Percentiles rank a stretch among this genome's conserved stretches.
Conservation (phyloP, 140 eudicot species). For the Ambrosia hybrid region DNA sequence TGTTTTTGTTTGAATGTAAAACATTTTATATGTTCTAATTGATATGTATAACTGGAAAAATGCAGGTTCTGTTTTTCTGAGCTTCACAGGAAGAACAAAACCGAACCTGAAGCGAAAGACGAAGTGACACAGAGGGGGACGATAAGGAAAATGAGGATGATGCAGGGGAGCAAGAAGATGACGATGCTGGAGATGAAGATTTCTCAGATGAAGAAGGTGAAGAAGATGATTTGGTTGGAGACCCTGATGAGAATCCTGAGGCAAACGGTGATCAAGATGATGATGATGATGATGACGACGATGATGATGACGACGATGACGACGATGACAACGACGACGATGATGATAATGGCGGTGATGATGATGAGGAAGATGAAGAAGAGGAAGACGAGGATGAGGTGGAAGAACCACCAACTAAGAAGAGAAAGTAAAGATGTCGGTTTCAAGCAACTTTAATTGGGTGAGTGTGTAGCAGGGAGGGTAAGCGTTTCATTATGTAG, state of each 20-base stretch:
- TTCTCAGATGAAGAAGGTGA: constrained; percentile 77
- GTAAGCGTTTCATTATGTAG: constrained; percentile 18
- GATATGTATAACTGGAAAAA: not conserved
- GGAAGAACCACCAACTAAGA: constrained; percentile 87
- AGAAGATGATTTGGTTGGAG: constrained; percentile 61
- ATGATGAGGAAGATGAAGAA: constrained; percentile 35
- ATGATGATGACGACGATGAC: constrained; percentile 49
- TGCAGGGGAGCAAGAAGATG: constrained; percentile 62
- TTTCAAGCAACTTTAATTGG: not conserved
- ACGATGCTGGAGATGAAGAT: constrained; percentile 80
- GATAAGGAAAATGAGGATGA: constrained; percentile 50
- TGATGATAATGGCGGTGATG: constrained; percentile 41
- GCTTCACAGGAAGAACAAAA: constrained; percentile 45
- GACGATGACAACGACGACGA: constrained; percentile 45
- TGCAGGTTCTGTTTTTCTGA: constrained; percentile 62
- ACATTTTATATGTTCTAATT: not conserved
- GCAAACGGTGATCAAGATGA: constrained; percentile 73
- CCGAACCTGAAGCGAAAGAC: constrained; percentile 66
- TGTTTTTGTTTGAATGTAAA: not conserved
- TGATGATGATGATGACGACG: constrained; percentile 48
- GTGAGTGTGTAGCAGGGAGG: constrained; percentile 19
- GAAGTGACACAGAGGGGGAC: constrained; percentile 79
- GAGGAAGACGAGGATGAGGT: constrained; percentile 69
- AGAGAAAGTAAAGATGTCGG: constrained; percentile 53
- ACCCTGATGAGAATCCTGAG: constrained; percentile 61